Evolutionary conservation across 169 alveolate genomes (phyloP).

Genomic region (Prorocentrum cordatum): DNA sequence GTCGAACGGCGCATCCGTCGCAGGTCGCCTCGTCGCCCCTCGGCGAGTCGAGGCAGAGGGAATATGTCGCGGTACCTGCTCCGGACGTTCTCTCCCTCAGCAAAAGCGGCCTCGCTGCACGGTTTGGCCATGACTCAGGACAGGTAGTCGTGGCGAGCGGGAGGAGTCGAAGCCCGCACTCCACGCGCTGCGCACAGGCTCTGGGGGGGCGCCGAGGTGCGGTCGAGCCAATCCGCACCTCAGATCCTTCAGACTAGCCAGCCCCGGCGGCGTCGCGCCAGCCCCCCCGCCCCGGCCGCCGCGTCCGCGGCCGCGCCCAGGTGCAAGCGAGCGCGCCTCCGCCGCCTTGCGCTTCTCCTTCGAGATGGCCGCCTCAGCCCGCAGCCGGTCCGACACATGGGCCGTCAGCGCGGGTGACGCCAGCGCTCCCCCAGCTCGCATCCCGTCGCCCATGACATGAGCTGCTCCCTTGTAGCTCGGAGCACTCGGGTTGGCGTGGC

Average conservation of each 20-base stretch:
- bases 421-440: not conserved
- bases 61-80: not conserved
- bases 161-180: no score
- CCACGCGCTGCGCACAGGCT: no score
- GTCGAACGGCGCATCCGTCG: no score
- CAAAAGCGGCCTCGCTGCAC: not conserved
- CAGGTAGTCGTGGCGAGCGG: no score
- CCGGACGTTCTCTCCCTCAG: not conserved
- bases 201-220: no score
- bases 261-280: no score
- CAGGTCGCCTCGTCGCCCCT: not conserved
- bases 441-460: not conserved
- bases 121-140: no score
- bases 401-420: not conserved
- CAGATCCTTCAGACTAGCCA: not conserved
- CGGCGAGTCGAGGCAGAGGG: not conserved
- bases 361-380: not conserved
- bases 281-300: no score
- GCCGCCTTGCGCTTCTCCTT: not conserved
- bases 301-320: no score
- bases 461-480: constrained; percentile 5
- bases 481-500: not conserved
- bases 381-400: not conserved
- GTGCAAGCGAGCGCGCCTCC: not conserved
- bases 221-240: no score